Evolutionary conservation across 2,329 filamentous ascomycete genomes (phyloP), one percentile per base, ranked within the genome.

Genomic region (Tolypocladium inflatum): DNA sequence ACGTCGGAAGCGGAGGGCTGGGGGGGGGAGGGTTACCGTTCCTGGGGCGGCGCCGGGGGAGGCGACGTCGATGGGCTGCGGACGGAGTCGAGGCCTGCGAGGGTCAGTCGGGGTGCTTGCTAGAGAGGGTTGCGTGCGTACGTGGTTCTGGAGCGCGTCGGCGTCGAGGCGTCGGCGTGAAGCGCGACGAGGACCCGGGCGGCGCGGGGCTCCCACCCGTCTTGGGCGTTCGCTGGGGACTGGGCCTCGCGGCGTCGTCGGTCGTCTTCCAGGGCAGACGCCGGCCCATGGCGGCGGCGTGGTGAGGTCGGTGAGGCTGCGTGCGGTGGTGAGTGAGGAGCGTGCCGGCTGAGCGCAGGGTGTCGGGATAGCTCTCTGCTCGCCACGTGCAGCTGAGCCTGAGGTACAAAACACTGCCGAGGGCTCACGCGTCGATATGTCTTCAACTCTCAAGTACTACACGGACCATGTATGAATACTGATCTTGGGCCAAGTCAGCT

Each of bases 11-110:
- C 17, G 23, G 15, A 5, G 23, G 15, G 21, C 3, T 9, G 10
- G 17, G 30, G 1, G 15, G 9, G 30, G 4, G 10, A 8, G 19
- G 55, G 55, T 11, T 66, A 82, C 80, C 66, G 73, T 70, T 83
- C 77, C 55, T 65, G 60, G 1, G 77, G 75, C 11, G 79, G 74
- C 30, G 77, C 74, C 1, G 78, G 78, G 1, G 79, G 78, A 6
- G 80, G 80, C 3, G 81, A 83, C 10, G 78, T 79, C 0, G 80
- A 82, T 19, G 74, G 72, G 38, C 73, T 76, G 30, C 74, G 67
- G 13, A 63, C 48, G 2, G 62, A 57, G 57, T 69, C 66, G 67
- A 50, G 30, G 3, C 26, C 48, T 51, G 48, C 26, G 26, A 11
- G 8, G 11, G 48, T 51, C 8, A 51, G 48, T 17, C 5, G 7